phyloP scores from a whole-genome alignment of 805 yeast species.

The Candida vaughaniae region DNA sequence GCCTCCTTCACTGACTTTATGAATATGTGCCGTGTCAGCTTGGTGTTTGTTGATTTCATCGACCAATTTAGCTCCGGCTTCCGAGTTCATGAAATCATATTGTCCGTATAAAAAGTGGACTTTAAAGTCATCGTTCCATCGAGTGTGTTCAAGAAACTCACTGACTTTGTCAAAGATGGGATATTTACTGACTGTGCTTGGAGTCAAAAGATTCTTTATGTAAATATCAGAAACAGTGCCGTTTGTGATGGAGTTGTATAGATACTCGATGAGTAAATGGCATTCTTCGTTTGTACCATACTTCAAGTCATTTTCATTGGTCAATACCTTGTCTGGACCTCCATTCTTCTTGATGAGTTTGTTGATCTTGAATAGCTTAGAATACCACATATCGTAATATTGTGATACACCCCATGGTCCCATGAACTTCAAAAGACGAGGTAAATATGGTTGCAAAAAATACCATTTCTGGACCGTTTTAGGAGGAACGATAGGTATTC shows the following conservation, averaged over 20 bases:
- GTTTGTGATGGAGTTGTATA: constrained; percentile 38
- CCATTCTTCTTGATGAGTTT: constrained; percentile 31
- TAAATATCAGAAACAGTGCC: constrained; percentile 42
- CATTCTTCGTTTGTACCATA: constrained; percentile 41
- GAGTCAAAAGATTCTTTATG: constrained; percentile 50
- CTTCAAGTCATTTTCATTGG: constrained; percentile 27
- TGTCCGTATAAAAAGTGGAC: constrained; percentile 62
- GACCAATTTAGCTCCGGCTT: constrained; percentile 47
- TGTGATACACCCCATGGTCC: constrained; percentile 42
- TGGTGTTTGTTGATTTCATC: constrained; percentile 16
- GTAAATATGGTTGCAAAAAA: constrained; percentile 43
- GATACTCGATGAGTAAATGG: constrained; percentile 36
- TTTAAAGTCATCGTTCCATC: constrained; percentile 20
- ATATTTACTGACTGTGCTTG: constrained; percentile 59
- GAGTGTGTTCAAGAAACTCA: constrained; percentile 22
- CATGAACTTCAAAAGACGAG: constrained; percentile 45
- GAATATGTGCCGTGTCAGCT: constrained; percentile 19
- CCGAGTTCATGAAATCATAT: constrained; percentile 70
- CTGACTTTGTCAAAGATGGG: constrained; percentile 63
- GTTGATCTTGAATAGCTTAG: constrained; percentile 39
- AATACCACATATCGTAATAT: constrained; percentile 42
- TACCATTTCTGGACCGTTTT: constrained; percentile 34
- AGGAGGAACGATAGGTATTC: constrained; percentile 42
- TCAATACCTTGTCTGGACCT: constrained; percentile 24
- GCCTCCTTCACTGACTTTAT: constrained; percentile 36